Conservation (phyloP, 1,284 basidiomycete genomes). For the Trichosporon sp. region DNA sequence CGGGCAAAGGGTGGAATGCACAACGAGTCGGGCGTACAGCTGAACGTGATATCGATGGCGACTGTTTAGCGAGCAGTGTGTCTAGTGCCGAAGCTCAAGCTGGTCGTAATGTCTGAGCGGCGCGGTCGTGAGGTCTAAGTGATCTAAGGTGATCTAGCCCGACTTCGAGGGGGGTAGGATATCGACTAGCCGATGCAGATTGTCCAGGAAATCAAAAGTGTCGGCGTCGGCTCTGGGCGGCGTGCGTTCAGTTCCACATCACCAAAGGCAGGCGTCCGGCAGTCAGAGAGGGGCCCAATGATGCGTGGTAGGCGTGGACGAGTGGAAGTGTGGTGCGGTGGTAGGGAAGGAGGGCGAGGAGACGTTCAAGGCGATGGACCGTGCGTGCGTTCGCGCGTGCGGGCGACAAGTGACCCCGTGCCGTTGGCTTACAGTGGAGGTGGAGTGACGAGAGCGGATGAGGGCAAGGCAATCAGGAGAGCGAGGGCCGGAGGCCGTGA, state of each 20-base stretch:
- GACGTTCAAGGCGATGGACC: neutral
- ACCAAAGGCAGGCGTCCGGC: neutral
- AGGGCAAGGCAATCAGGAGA: neutral
- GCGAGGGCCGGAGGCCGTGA: slow-evolving; percentile 3
- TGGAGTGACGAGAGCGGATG: neutral
- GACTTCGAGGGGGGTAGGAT: neutral
- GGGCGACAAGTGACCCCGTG: slow-evolving; percentile 14
- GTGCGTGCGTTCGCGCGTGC: neutral
- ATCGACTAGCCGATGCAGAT: neutral
- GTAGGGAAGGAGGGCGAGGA: neutral
- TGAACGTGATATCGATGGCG: neutral
- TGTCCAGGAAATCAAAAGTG: neutral
- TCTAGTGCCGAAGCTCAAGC: neutral
- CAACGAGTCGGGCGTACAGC: neutral
- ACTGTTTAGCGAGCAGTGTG: neutral
- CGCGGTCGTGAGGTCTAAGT: too few species aligned
- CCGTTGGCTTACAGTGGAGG: neutral
- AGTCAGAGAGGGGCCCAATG: neutral
- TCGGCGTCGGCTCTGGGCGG: slow-evolving; percentile 10
- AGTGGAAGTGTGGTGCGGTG: too few species aligned
- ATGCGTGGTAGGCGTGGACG: neutral
- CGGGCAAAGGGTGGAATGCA: neutral
- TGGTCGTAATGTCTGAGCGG: neutral
- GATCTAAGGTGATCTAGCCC: neutral
- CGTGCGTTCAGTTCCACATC: neutral